Conservation (phyloP, 2,329 filamentous ascomycete species). For the Akanthomyces dipterigenus region DNA sequence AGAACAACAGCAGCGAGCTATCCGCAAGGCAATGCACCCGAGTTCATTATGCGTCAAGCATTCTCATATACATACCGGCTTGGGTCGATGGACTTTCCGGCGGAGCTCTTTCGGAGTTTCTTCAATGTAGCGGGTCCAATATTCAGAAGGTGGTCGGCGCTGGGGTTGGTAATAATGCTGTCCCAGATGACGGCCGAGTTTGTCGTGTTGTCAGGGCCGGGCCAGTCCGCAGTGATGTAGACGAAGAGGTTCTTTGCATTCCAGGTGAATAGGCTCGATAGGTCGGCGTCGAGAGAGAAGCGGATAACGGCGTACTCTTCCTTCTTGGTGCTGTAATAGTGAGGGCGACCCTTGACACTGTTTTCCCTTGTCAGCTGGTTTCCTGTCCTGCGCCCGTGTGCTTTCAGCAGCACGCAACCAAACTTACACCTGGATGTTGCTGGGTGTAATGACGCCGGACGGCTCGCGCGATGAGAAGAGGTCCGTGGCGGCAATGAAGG, state of each 20-base stretch:
- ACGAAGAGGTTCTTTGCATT: slow-evolving; percentile 98
- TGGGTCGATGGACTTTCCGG: slow-evolving; percentile 55
- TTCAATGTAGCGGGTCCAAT: slow-evolving; percentile 53
- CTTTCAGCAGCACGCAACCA: not conserved
- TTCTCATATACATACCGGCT: slow-evolving; percentile 38
- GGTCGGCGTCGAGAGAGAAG: slow-evolving; percentile 88
- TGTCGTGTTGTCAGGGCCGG: slow-evolving; percentile 32
- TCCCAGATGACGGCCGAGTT: slow-evolving; percentile 93
- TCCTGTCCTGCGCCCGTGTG: no score
- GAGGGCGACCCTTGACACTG: slow-evolving; percentile 83
- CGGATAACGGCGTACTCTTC: slow-evolving; percentile 94
- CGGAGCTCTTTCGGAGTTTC: slow-evolving; percentile 53
- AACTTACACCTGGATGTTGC: slow-evolving; percentile 78
- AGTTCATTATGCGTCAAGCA: not conserved
- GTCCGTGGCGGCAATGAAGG: slow-evolving; percentile 74
- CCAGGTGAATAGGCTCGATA: slow-evolving; percentile 93
- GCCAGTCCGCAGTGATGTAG: slow-evolving; percentile 81
- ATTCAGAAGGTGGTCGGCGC: slow-evolving; percentile 56
- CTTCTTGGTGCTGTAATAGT: slow-evolving; percentile 88
- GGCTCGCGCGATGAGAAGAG: slow-evolving; percentile 64
- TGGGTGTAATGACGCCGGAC: slow-evolving; percentile 53
- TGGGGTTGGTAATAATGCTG: slow-evolving; percentile 74
- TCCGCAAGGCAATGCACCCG: not conserved
- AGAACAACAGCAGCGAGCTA: not conserved
- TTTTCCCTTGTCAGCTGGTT: slow-evolving; percentile 3